phyloP scores from a whole-genome alignment of 257 asterid species.

The Catharanthus roseus region DNA sequence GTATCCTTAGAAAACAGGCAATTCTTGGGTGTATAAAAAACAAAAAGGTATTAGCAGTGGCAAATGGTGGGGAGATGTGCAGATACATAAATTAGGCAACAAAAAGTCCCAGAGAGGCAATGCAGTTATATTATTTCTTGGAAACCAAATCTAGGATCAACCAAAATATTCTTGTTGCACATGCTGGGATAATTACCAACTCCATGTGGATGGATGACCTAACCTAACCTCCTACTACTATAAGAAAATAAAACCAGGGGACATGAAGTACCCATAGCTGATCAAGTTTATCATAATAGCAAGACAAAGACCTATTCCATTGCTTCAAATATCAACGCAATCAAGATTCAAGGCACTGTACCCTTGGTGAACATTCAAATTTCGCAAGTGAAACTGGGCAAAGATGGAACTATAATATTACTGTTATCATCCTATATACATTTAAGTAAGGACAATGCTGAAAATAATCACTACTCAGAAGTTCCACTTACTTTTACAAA shows the following conservation, averaged over 20 bases:
- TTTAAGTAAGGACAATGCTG: too few species aligned
- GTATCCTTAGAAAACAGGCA: too few species aligned
- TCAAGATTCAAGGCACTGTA: background rate
- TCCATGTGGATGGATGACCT: conserved; percentile 28
- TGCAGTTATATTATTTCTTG: background rate
- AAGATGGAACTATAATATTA: background rate
- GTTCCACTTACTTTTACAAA: too few species aligned
- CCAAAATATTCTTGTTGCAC: conserved; percentile 11
- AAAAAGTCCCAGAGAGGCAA: background rate
- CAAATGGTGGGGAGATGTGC: background rate
- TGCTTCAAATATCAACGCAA: background rate
- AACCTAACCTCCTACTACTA: conserved; percentile 14
- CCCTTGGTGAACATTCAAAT: background rate
- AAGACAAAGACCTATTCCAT: background rate
- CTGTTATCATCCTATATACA: too few species aligned
- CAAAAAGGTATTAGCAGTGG: too few species aligned
- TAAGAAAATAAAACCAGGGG: too few species aligned
- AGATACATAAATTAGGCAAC: background rate
- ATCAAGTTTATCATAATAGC: background rate
- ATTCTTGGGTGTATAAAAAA: too few species aligned
- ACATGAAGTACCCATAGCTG: background rate
- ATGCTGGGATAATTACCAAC: conserved; percentile 10
- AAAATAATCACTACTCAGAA: background rate
- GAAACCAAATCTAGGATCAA: conserved; percentile 1
- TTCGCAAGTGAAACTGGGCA: background rate